phyloP scores from a whole-genome alignment of 2,329 filamentous ascomycete species.

The Venturia asperata region DNA sequence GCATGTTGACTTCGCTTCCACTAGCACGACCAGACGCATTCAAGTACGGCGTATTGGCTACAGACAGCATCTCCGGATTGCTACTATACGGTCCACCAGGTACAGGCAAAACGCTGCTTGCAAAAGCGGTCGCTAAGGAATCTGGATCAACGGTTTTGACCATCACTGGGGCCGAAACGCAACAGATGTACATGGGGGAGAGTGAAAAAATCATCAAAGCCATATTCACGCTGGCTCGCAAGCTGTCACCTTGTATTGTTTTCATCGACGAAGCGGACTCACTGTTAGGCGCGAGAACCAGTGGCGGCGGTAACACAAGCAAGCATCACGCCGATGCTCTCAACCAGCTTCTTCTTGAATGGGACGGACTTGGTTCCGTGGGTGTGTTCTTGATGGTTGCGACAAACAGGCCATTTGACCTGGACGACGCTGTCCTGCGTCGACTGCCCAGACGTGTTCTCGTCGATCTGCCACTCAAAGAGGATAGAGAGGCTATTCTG shows the following conservation, averaged over 20 bases:
- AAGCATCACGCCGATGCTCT: conserved; percentile 75
- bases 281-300: conserved; percentile 63
- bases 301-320: conserved; percentile 29
- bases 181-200: conserved; percentile 94
- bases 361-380: conserved; percentile 79
- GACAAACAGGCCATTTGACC: conserved; percentile 89
- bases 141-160: conserved; percentile 67
- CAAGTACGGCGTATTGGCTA: conserved; percentile 84
- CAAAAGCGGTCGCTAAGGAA: conserved; percentile 58
- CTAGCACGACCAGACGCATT: conserved; percentile 90
- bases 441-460: conserved; percentile 65
- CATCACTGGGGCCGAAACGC: conserved; percentile 82
- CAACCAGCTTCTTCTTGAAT: conserved; percentile 94
- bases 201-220: conserved; percentile 93
- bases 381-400: conserved; percentile 93
- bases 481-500: conserved; percentile 62
- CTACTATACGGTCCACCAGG: conserved; percentile 79
- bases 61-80: conserved; percentile 83
- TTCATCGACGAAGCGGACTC: conserved; percentile 97
- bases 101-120: conserved; percentile 58
- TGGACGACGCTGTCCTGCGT: conserved; percentile 81
- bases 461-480: conserved; percentile 62
- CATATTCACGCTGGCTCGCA: conserved; percentile 84
- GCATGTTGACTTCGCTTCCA: conserved; percentile 81
- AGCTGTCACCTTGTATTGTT: conserved; percentile 83